phyloP scores from a whole-genome alignment of 768 basidiomycete genomes.

The Xerocomus brunneocitrinus region DNA sequence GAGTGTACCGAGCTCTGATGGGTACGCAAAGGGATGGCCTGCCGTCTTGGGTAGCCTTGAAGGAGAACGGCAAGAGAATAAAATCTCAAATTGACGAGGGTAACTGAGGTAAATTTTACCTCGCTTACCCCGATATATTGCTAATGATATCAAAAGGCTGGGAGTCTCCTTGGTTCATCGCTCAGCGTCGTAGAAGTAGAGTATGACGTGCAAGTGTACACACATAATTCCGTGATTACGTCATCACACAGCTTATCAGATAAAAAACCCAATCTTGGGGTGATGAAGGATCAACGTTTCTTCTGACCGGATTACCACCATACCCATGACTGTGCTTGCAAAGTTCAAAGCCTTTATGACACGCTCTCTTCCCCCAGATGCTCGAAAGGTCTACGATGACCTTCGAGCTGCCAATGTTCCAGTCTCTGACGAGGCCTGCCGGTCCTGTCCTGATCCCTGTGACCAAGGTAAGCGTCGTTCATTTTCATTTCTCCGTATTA shows the following conservation, averaged over 20 bases:
- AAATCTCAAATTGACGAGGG: slow-evolving; percentile 17
- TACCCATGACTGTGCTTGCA: slow-evolving; percentile 23
- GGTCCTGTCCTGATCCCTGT: slow-evolving; percentile 72
- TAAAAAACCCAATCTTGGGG: neutral
- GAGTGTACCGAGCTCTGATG: slow-evolving; percentile 24
- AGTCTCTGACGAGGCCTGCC: slow-evolving; percentile 62
- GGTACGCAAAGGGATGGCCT: slow-evolving; percentile 28
- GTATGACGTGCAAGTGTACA: neutral
- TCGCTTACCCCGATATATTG: neutral
- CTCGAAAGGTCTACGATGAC: slow-evolving; percentile 41
- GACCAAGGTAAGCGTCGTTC: slow-evolving; percentile 48
- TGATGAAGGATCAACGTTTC: neutral
- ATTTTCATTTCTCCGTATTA: slow-evolving; percentile 26
- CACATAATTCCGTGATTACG: neutral
- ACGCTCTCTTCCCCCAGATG: slow-evolving; percentile 24
- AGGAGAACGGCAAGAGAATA: slow-evolving; percentile 24
- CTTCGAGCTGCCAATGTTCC: slow-evolving; percentile 61
- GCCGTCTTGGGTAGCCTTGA: slow-evolving; percentile 31
- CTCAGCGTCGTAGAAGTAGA: neutral
- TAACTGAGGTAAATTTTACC: slow-evolving; percentile 9
- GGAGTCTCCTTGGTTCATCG: neutral
- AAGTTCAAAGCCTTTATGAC: slow-evolving; percentile 22
- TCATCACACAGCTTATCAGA: slow-evolving; percentile 2
- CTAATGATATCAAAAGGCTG: slow-evolving; percentile 2
- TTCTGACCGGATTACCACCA: neutral